These are phyloP conservation scores for Neurospora sp. DNA, from an alignment of 495 filamentous ascomycete genomes.

Conservation along the genomic window DNA sequence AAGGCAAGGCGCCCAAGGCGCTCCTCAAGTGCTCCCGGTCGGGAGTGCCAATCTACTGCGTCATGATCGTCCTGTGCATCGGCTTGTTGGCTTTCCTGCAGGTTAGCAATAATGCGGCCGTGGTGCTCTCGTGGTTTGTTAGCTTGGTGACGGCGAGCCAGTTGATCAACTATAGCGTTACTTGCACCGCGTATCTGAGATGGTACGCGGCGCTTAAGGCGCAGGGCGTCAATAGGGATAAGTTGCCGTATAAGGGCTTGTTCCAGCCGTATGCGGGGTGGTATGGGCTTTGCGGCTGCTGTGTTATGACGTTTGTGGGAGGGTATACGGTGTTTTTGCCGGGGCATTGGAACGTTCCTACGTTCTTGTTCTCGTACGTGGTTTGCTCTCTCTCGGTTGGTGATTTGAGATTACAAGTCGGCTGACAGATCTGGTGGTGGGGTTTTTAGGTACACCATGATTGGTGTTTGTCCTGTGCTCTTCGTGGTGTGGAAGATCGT, in stretches of 20 bases:
- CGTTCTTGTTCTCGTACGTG: slow-evolving; percentile 63
- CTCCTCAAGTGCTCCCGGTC: slow-evolving; percentile 50
- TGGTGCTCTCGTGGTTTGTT: slow-evolving; percentile 70
- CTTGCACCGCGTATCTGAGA: slow-evolving; percentile 61
- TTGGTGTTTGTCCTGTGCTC: slow-evolving; percentile 53
- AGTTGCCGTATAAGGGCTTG: slow-evolving; percentile 54
- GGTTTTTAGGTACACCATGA: slow-evolving; percentile 48
- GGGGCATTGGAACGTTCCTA: slow-evolving; percentile 54
- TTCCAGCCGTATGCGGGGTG: slow-evolving; percentile 65
- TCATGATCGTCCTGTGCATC: slow-evolving; percentile 50
- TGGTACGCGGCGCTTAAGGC: slow-evolving; percentile 59
- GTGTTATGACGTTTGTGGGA: slow-evolving; percentile 62
- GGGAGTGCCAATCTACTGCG: slow-evolving; percentile 54
- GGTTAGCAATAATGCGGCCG: slow-evolving; percentile 53
- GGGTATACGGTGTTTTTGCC: slow-evolving; percentile 70
- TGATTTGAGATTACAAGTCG: background rate
- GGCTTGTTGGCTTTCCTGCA: slow-evolving; percentile 63
- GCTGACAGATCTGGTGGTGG: background rate
- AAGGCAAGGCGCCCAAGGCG: slow-evolving; percentile 53
- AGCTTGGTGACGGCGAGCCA: slow-evolving; percentile 61
- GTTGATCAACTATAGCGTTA: slow-evolving; percentile 66
- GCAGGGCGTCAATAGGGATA: slow-evolving; percentile 54
- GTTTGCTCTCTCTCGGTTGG: slow-evolving; percentile 1
- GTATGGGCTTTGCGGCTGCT: slow-evolving; percentile 49
- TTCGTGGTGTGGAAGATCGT: slow-evolving; percentile 62